Evolutionary conservation across 176 grass and related monocot genomes (phyloP), one percentile per base, ranked within the genome.

Genomic region (Bolboschoenus planiculmis): DNA sequence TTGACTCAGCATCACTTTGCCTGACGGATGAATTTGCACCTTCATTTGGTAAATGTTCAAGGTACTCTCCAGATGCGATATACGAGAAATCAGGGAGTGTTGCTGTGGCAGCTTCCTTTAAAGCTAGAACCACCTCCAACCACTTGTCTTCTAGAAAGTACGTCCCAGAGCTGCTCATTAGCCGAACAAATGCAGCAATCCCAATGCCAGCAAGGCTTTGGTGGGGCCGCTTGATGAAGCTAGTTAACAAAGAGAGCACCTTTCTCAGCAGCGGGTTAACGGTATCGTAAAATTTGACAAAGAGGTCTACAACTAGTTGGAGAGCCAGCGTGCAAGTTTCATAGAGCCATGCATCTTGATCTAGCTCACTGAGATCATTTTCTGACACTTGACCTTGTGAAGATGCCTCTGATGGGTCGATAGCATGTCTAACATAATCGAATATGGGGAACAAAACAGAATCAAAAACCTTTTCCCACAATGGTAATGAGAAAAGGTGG

Each of bases 381-480:
- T 93, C 93, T 23, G 71, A 79, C 62, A 76, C 86, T 61, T 95
- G 92, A 64, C 89, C 86, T 83, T 87, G 91, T 36, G 92, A 81
- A 86, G 86, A 93, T 81, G 83, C 85, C 83, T 86, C 80, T 31
- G 92, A 93, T 65, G 92, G 93, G 90, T 99, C 96, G 31, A 99
- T 93, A 39, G 96, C 96, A 83, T 99, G 96, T 24, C 96, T 90
- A 30, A 99, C 96, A 83, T 95, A 99, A 74, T 99, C 96, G 90
- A 99, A 99, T 91, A 99, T 99, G 48, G 96, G 96, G 86, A 99
- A 99, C 80, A 99, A 84, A 72, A 99, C 96, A 40, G 96, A 99
- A 88, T 99, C 96, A 21, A 99, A 99, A 60, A 99, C 96, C 87
- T 99, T 99, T 79, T 99, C 96, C 96, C 96, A 99, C 76, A 99